Evolutionary conservation across 2,329 filamentous ascomycete genomes (phyloP).

Genomic region (Lasiodiplodia sp.): DNA sequence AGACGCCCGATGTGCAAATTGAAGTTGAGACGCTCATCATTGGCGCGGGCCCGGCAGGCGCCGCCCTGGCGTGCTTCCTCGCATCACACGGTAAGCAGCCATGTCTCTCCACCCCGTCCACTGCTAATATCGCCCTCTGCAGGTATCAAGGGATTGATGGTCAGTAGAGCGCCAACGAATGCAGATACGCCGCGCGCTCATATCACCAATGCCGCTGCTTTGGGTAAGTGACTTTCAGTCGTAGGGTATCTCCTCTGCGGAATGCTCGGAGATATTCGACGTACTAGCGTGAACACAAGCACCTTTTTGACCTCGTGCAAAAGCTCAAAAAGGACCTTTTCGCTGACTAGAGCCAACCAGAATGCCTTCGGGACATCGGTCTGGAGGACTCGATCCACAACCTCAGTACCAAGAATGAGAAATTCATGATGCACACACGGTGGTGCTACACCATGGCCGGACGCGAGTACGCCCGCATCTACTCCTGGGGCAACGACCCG

Average conservation of each 20-base stretch:
- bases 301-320: neutral
- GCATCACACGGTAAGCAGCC: slow-evolving; percentile 51
- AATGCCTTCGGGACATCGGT: slow-evolving; percentile 56
- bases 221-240: slow-evolving; percentile 44
- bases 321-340: neutral
- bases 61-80: slow-evolving; percentile 62
- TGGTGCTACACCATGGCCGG: slow-evolving; percentile 56
- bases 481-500: slow-evolving; percentile 54
- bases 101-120: neutral
- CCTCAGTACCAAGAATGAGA: slow-evolving; percentile 41
- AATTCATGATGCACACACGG: slow-evolving; percentile 50
- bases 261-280: neutral
- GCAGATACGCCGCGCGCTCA: slow-evolving; percentile 67
- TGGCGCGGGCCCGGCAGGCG: slow-evolving; percentile 63
- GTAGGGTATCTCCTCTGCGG: neutral
- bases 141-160: slow-evolving; percentile 62
- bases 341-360: slow-evolving; percentile 38
- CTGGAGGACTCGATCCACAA: slow-evolving; percentile 47
- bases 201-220: slow-evolving; percentile 65
- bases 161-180: slow-evolving; percentile 58
- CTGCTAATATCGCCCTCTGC: neutral
- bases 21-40: slow-evolving; percentile 59
- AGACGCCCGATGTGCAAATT: slow-evolving; percentile 32
- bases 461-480: slow-evolving; percentile 53
- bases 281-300: too few relatives aligned